A percentile compares a stretch with the other conserved stretches of the same genome.
Conservation (phyloP, 192 early-diverging fungal species). For the Spizellomyces sp. region DNA sequence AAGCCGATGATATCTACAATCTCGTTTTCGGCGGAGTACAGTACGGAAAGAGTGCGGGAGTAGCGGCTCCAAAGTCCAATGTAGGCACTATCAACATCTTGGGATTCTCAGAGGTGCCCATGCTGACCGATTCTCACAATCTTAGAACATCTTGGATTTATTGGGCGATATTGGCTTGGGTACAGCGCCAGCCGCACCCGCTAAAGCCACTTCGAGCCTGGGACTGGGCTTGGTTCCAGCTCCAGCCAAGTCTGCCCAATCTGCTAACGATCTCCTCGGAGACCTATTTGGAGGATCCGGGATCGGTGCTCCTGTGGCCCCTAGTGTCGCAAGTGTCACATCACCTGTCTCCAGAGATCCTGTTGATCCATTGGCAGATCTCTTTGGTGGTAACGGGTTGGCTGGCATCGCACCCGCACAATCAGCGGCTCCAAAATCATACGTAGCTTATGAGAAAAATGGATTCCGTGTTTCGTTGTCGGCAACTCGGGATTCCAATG, state of each 20-base stretch:
- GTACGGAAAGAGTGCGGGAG: constrained; percentile 8
- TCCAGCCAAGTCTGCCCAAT: too few relatives aligned
- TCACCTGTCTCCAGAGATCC: too few relatives aligned
- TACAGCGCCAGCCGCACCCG: neutral
- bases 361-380: constrained; percentile 57
- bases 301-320: constrained; percentile 4
- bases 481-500: constrained; percentile 67
- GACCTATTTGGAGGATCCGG: constrained; percentile 52
- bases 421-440: constrained; percentile 31
- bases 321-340: constrained; percentile 43
- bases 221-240: neutral
- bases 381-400: constrained; percentile 65
- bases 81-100: constrained; percentile 21
- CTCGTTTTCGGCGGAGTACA: constrained; percentile 41
- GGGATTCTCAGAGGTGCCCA: too few relatives aligned
- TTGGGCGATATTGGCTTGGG: constrained; percentile 57
- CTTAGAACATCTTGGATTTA: constrained; percentile 60
- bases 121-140: neutral
- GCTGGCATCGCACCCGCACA: constrained; percentile 11
- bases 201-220: constrained; percentile 13
- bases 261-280: constrained; percentile 48
- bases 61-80: constrained; percentile 30
- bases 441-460: constrained; percentile 77
- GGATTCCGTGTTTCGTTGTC: constrained; percentile 75
- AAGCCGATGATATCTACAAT: constrained; percentile 41